These are phyloP conservation scores for Calendula officinalis DNA, from an alignment of 129 eudicot genomes.

Conservation along the genomic window DNA sequence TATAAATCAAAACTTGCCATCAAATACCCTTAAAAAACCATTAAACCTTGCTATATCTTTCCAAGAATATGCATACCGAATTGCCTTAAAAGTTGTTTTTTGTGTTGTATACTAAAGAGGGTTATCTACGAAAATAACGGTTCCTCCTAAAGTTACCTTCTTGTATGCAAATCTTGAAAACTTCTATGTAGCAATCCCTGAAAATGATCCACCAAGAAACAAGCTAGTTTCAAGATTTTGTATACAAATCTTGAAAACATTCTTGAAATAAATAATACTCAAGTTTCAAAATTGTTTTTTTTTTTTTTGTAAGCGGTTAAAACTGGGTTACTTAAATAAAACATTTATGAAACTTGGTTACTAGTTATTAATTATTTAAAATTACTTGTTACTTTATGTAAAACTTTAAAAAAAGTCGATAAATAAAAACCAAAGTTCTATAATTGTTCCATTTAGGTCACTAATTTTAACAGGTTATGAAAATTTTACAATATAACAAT, in stretches of 20 bases:
- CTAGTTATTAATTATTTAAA: too few species aligned
- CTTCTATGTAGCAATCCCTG: conserved; percentile 77
- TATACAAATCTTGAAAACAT: background rate
- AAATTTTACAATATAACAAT: too few species aligned
- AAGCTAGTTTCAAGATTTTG: background rate
- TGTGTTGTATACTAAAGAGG: conserved; percentile 44
- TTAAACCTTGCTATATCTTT: conserved; percentile 9
- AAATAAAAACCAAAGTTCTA: too few species aligned
- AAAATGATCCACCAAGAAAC: conserved; percentile 9
- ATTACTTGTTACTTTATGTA: too few species aligned
- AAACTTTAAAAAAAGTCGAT: too few species aligned
- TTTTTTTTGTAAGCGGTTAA: too few species aligned
- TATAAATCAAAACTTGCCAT: conserved; percentile 48
- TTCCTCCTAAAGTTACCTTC: conserved; percentile 55
- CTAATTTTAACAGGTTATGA: too few species aligned
- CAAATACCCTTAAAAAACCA: conserved; percentile 18
- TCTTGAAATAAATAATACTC: background rate
- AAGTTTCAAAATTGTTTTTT: too few species aligned
- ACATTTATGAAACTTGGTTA: too few species aligned
- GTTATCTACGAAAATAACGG: conserved; percentile 34
- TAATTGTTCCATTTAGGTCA: too few species aligned
- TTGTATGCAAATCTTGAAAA: conserved; percentile 27
- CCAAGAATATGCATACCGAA: conserved; percentile 16
- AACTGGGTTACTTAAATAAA: too few species aligned
- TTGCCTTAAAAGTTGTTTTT: conserved; percentile 17